A percentile compares a stretch with the other conserved stretches of the same genome.
Conservation (phyloP, 1,284 basidiomycete species). For the Naganishia albida region DNA sequence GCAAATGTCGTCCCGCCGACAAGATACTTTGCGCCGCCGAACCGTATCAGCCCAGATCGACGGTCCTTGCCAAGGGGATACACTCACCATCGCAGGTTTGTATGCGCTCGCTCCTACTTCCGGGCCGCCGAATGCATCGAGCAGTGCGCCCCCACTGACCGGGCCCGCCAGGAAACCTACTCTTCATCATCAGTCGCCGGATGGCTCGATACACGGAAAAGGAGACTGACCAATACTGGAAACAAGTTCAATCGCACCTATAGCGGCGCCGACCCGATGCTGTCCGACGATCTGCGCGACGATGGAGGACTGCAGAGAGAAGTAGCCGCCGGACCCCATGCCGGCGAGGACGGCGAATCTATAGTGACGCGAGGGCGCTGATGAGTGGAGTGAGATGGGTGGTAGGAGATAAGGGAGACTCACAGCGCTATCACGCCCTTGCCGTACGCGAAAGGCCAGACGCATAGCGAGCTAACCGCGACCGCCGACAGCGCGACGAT, state of each 20-base stretch:
- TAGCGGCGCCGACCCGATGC: slow-evolving; percentile 33
- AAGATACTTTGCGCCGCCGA: slow-evolving; percentile 9
- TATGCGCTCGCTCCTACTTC: slow-evolving; percentile 34
- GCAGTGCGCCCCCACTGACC: slow-evolving; percentile 34
- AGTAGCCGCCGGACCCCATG: slow-evolving; percentile 36
- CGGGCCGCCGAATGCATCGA: slow-evolving; percentile 37
- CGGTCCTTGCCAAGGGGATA: no score
- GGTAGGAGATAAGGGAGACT: background rate
- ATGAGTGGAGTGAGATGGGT: background rate
- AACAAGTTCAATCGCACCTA: slow-evolving; percentile 34
- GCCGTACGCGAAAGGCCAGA: slow-evolving; percentile 34
- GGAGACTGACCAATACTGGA: slow-evolving; percentile 26
- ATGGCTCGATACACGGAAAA: background rate
- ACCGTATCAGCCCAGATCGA: background rate
- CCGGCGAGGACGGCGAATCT: slow-evolving; percentile 35
- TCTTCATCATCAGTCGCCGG: background rate
- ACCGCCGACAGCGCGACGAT: slow-evolving; percentile 28
- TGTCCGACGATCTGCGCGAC: slow-evolving; percentile 34
- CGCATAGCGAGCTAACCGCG: slow-evolving; percentile 33
- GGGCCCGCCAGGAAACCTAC: slow-evolving; percentile 36
- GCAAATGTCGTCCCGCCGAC: slow-evolving; percentile 25
- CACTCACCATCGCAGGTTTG: slow-evolving; percentile 35
- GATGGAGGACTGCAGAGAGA: slow-evolving; percentile 36
- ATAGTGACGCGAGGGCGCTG: background rate
- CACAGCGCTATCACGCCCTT: slow-evolving; percentile 32